Conservation (phyloP, 805 yeast genomes). For the Komagataella phaffii region DNA sequence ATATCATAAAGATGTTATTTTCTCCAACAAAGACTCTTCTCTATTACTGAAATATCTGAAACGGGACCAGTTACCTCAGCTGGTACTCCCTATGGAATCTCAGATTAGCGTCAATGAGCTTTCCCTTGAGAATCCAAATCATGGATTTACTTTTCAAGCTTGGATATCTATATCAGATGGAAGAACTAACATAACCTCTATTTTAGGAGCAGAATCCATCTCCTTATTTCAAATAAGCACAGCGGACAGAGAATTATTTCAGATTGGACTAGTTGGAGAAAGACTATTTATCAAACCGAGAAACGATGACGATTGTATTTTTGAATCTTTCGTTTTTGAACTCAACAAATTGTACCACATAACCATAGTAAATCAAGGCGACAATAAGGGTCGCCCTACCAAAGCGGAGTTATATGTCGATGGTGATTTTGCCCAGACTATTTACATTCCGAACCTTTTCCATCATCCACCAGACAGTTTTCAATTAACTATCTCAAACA, state of each 20-base stretch:
- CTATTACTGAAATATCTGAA: background rate
- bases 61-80: background rate
- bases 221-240: background rate
- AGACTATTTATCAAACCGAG: conserved; percentile 7
- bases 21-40: background rate
- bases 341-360: conserved; percentile 12
- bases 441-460: conserved; percentile 7
- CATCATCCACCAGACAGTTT: conserved; percentile 1
- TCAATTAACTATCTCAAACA: conserved; percentile 16
- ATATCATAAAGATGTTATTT: background rate
- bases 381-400: conserved; percentile 11
- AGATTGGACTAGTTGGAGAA: conserved; percentile 7
- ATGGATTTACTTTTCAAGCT: conserved; percentile 11
- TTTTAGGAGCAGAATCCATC: background rate
- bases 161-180: conserved; percentile 9
- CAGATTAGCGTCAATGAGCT: conserved; percentile 5
- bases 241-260: conserved; percentile 3
- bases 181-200: background rate
- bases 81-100: conserved; percentile 3
- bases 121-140: conserved; percentile 3
- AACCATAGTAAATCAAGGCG: conserved; percentile 12
- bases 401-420: conserved; percentile 32
- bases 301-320: conserved; percentile 4
- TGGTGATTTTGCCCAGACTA: conserved; percentile 28
- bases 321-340: conserved; percentile 16